Evolutionary conservation across 2,329 filamentous ascomycete species (phyloP).

Genomic region (Penicillium sp.): DNA sequence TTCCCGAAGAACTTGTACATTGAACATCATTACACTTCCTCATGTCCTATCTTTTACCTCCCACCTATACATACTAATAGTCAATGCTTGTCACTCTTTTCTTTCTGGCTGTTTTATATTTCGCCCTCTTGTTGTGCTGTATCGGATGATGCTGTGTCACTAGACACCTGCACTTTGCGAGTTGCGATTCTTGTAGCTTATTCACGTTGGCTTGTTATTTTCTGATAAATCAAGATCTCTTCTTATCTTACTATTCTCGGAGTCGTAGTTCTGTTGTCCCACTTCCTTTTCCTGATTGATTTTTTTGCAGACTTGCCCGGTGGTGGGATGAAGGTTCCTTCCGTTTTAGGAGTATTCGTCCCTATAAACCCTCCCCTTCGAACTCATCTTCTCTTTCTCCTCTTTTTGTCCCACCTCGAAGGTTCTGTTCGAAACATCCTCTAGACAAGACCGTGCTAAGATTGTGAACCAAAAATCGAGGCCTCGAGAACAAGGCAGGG

Average conservation of each 20-base stretch:
- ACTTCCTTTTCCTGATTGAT: neutral
- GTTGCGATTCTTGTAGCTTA: conserved; percentile 8
- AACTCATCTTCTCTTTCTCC: too few species aligned
- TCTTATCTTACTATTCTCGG: neutral
- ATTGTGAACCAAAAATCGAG: too few species aligned
- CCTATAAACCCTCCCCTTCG: too few species aligned
- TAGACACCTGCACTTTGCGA: neutral
- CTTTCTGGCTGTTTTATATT: conserved; percentile 14
- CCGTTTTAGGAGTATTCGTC: too few species aligned
- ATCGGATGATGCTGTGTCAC: neutral
- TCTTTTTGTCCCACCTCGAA: too few species aligned
- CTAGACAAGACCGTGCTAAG: too few species aligned
- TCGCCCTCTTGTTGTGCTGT: neutral
- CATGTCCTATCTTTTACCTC: conserved; percentile 18
- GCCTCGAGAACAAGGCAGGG: too few species aligned
- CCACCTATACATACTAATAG: conserved; percentile 24
- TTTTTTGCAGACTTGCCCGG: too few species aligned
- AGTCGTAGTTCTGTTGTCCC: neutral
- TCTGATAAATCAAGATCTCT: neutral
- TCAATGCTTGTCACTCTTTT: conserved; percentile 14
- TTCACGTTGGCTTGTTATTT: conserved; percentile 1
- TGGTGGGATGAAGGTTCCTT: too few species aligned
- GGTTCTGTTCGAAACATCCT: too few species aligned
- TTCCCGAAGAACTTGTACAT: conserved; percentile 6
- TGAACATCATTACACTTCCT: conserved; percentile 17